Percentiles rank a stretch among this genome's conserved stretches.
Conservation (phyloP, 345 rosid genomes). For the Lepidium sativum region DNA sequence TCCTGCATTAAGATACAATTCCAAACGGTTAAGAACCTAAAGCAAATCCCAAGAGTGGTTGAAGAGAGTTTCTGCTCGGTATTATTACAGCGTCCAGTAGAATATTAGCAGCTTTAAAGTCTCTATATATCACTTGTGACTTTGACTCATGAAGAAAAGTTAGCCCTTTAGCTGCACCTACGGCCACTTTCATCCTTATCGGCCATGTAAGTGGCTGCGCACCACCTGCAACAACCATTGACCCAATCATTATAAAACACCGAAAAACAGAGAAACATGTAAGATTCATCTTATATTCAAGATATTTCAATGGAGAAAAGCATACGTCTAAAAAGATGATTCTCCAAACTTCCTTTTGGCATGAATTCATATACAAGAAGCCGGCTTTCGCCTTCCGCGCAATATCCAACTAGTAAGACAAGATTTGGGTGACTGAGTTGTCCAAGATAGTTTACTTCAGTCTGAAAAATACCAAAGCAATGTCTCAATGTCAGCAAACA, state of each 20-base stretch:
- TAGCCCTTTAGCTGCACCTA: constrained; percentile 94
- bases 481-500: neutral
- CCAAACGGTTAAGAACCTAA: neutral
- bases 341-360: constrained; percentile 97
- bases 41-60: neutral
- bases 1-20: constrained; percentile 39
- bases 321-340: constrained; percentile 50
- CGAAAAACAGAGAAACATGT: neutral
- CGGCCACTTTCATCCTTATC: constrained; percentile 81
- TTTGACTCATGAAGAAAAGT: constrained; percentile 87
- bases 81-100: constrained; percentile 69
- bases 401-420: constrained; percentile 78
- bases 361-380: constrained; percentile 90
- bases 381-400: constrained; percentile 71
- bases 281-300: neutral
- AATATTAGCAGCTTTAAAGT: constrained; percentile 94
- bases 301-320: no score
- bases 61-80: constrained; percentile 2
- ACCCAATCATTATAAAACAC: neutral
- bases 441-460: constrained; percentile 93
- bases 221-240: constrained; percentile 55
- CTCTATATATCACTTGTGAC: constrained; percentile 93
- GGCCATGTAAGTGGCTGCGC: constrained; percentile 92
- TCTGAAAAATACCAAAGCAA: constrained; percentile 37
- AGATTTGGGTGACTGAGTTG: constrained; percentile 87